These are phyloP conservation scores for Halenospora varia DNA, from an alignment of 495 filamentous ascomycete genomes.

Conservation along the genomic window DNA sequence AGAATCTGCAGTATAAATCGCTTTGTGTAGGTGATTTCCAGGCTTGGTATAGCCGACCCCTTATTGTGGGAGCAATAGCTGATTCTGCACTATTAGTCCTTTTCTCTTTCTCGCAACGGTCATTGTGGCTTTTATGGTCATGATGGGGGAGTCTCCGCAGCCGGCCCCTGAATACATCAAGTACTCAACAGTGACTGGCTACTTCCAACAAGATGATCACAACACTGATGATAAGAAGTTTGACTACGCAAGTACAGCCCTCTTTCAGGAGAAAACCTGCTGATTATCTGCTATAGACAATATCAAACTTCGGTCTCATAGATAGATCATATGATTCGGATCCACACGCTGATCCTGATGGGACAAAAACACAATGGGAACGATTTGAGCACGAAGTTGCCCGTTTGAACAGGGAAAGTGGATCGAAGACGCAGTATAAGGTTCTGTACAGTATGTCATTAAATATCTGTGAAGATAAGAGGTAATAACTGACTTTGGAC, in stretches of 20 bases:
- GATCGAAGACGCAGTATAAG: constrained; percentile 54
- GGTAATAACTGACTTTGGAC: too few species aligned
- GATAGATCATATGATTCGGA: constrained; percentile 52
- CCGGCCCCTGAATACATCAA: constrained; percentile 34
- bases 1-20: not conserved
- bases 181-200: constrained; percentile 63
- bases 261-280: not conserved
- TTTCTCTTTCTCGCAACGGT: constrained; percentile 19
- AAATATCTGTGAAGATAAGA: too few species aligned
- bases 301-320: constrained; percentile 64
- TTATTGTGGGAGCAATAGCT: too few species aligned
- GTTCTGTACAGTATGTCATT: constrained; percentile 49
- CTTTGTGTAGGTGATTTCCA: not conserved
- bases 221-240: constrained; percentile 59
- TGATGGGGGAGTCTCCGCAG: constrained; percentile 11
- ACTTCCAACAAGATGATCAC: constrained; percentile 66
- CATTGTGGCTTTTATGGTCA: constrained; percentile 14
- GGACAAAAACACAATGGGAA: constrained; percentile 59
- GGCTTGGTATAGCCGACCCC: too few species aligned
- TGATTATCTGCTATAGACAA: constrained; percentile 36
- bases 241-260: constrained; percentile 51
- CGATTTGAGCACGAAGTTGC: constrained; percentile 56
- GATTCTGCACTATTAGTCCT: too few species aligned
- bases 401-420: constrained; percentile 46
- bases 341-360: constrained; percentile 28